phyloP scores from a whole-genome alignment of 352 stramenopile genomes.

The Globisporangium paddicum region DNA sequence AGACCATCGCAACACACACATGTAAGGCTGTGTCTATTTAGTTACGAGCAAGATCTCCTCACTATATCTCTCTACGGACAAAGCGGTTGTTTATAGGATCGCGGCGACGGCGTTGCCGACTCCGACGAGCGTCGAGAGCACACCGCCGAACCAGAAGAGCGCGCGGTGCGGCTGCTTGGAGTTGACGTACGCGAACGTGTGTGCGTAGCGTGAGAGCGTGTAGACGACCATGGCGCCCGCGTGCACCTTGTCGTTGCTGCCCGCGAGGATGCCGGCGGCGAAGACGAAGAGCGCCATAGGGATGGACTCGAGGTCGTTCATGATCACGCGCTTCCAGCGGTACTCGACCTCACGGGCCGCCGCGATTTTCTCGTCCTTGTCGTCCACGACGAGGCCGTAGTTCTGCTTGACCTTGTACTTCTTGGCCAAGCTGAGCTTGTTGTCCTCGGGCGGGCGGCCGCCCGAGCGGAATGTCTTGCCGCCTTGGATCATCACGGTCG shows the following conservation, averaged over 20 bases:
- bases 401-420: slow-evolving; percentile 27
- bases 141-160: slow-evolving; percentile 18
- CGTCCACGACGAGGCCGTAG: slow-evolving; percentile 26
- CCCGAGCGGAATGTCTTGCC: slow-evolving; percentile 46
- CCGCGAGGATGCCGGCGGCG: slow-evolving; percentile 34
- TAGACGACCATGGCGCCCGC: slow-evolving; percentile 26
- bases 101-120: slow-evolving; percentile 14
- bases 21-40: no score
- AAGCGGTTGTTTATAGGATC: slow-evolving; percentile 7
- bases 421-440: slow-evolving; percentile 21
- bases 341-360: slow-evolving; percentile 29
- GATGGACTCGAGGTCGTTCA: slow-evolving; percentile 64
- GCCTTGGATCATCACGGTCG: slow-evolving; percentile 40
- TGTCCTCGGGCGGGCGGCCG: slow-evolving; percentile 49
- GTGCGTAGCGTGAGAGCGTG: slow-evolving; percentile 28
- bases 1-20: no score
- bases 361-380: slow-evolving; percentile 26
- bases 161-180: slow-evolving; percentile 33
- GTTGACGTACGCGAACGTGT: slow-evolving; percentile 36
- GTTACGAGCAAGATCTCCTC: no score
- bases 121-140: slow-evolving; percentile 17
- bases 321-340: slow-evolving; percentile 48
- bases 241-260: slow-evolving; percentile 32
- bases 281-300: slow-evolving; percentile 51
- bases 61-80: not conserved